Conservation (phyloP, 495 filamentous ascomycete species). For the Hypoxylon trugodes region DNA sequence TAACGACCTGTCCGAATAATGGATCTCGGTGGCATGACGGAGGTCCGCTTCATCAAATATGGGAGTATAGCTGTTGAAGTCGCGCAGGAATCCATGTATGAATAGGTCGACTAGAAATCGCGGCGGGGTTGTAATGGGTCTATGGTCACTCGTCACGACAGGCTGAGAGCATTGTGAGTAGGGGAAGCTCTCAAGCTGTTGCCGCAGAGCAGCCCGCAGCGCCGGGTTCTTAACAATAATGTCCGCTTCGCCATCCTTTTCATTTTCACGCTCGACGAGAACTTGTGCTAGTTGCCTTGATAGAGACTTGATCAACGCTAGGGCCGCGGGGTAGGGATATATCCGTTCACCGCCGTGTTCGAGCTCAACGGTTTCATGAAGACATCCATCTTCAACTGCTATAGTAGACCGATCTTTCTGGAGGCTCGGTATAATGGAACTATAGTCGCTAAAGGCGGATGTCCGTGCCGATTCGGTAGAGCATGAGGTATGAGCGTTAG, state of each 20-base stretch:
- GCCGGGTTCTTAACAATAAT: constrained; percentile 2
- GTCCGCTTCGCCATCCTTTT: neutral
- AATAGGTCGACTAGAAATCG: constrained; percentile 27
- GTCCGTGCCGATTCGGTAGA: neutral
- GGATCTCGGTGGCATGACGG: constrained; percentile 8
- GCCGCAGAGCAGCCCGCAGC: constrained; percentile 9
- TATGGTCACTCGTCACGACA: constrained; percentile 5
- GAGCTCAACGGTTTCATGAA: constrained; percentile 14
- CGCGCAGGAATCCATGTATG: constrained; percentile 23
- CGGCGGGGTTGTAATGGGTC: constrained; percentile 20
- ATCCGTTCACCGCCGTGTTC: constrained; percentile 23
- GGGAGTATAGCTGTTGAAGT: constrained; percentile 24
- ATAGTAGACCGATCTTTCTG: neutral
- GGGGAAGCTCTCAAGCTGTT: constrained; percentile 16
- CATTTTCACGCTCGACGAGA: neutral
- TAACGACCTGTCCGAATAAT: constrained; percentile 9
- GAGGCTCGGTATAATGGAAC: neutral
- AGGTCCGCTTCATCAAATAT: constrained; percentile 28
- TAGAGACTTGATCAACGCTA: constrained; percentile 25
- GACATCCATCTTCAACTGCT: neutral
- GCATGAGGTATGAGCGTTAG: neutral
- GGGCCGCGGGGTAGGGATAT: constrained; percentile 26
- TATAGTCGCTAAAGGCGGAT: neutral
- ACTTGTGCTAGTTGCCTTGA: neutral
- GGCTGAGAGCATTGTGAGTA: constrained; percentile 10